phyloP scores from a whole-genome alignment of 1,284 basidiomycete genomes.

The Puccinia triticina region DNA sequence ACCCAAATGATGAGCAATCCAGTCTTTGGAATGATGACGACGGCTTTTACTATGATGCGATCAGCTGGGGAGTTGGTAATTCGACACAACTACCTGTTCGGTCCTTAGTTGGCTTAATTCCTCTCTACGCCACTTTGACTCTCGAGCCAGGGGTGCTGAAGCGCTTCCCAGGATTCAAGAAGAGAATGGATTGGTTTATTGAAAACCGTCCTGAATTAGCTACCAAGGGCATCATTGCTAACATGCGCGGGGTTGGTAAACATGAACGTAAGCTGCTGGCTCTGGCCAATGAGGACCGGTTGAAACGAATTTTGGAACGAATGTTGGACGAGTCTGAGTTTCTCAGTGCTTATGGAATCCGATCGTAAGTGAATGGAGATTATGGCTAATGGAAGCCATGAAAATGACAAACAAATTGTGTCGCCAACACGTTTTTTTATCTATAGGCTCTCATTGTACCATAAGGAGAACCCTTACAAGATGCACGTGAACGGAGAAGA shows the following conservation, averaged over 20 bases:
- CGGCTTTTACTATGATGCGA: slow-evolving; percentile 97
- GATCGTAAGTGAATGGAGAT: slow-evolving; percentile 70
- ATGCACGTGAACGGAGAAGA: slow-evolving; percentile 89
- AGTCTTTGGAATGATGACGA: slow-evolving; percentile 95
- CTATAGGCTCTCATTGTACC: slow-evolving; percentile 77
- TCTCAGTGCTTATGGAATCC: slow-evolving; percentile 87
- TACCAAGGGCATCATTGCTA: slow-evolving; percentile 80
- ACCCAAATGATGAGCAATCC: slow-evolving; percentile 70
- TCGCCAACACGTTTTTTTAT: not conserved
- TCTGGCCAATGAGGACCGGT: slow-evolving; percentile 84
- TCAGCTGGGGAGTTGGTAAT: slow-evolving; percentile 71
- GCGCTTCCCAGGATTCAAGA: slow-evolving; percentile 94
- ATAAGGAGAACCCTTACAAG: slow-evolving; percentile 90
- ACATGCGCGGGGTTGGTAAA: slow-evolving; percentile 69
- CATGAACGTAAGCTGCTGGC: slow-evolving; percentile 86
- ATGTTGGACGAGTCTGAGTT: slow-evolving; percentile 98
- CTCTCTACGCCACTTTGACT: slow-evolving; percentile 89
- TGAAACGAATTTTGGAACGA: slow-evolving; percentile 84
- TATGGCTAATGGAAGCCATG: not conserved
- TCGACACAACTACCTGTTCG: slow-evolving; percentile 85
- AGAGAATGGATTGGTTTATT: slow-evolving; percentile 97
- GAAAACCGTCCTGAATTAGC: slow-evolving; percentile 86
- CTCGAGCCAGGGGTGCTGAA: slow-evolving; percentile 86
- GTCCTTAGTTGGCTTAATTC: slow-evolving; percentile 91
- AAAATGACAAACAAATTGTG: slow-evolving; percentile 12